A percentile compares a stretch with the other conserved stretches of the same genome.
Conservation (phyloP, 768 basidiomycete genomes). For the Boletus reticuloceps region DNA sequence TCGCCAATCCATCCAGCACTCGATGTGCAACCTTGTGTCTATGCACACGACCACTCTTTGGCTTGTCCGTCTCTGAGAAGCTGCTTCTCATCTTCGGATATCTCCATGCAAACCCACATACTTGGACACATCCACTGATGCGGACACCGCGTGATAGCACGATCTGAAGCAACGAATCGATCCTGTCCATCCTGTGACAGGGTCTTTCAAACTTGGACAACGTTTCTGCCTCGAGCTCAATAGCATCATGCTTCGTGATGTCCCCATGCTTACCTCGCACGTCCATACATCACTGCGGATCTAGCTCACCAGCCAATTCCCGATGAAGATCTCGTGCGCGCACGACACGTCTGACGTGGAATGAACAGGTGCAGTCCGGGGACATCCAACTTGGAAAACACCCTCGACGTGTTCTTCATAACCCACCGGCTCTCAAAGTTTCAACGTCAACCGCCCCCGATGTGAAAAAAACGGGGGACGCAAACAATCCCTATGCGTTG, state of each 20-base stretch:
- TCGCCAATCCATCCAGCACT: not conserved
- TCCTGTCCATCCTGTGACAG: conserved; percentile 11
- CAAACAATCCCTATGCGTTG: conserved; percentile 9
- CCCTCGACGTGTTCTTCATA: conserved; percentile 26
- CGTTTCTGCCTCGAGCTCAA: conserved; percentile 25
- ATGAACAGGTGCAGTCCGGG: conserved; percentile 8
- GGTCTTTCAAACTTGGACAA: conserved; percentile 23
- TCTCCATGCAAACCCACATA: not conserved
- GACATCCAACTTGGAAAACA: conserved; percentile 7
- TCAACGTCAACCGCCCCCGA: not conserved
- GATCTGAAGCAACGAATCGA: conserved; percentile 2
- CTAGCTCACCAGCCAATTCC: conserved; percentile 23
- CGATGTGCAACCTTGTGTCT: too few relatives aligned
- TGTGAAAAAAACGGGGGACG: conserved; percentile 12
- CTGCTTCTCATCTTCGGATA: too few relatives aligned
- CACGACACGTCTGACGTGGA: conserved; percentile 1
- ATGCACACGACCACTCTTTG: too few relatives aligned
- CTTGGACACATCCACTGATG: not conserved
- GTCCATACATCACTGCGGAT: conserved; percentile 25
- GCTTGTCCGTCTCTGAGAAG: too few relatives aligned
- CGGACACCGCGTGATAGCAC: not conserved
- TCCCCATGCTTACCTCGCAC: conserved; percentile 11
- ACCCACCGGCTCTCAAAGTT: conserved; percentile 1
- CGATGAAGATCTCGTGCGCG: conserved; percentile 19
- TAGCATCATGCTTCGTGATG: conserved; percentile 11